Evolutionary conservation across 306 rosid species (phyloP), one percentile per base, ranked within the genome.

Genomic region (Dryas drummondii): DNA sequence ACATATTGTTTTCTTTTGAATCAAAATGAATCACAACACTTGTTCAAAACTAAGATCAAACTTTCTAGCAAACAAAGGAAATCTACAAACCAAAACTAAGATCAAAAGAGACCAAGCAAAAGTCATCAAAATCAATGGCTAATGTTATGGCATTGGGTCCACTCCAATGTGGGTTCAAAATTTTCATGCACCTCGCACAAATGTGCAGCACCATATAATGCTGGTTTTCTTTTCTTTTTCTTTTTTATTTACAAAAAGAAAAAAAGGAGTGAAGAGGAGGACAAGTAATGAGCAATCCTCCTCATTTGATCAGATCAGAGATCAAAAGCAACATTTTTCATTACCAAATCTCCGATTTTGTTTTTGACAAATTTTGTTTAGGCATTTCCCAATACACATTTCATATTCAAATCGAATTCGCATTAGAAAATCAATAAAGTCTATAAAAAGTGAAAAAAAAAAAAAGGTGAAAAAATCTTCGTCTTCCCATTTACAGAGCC

Each of bases 401-500:
- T 55, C 58, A 7, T 37, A 42, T 74, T 41, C 22, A 70, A 70
- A 62, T 12, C 69, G 27, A 46, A 64, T 40, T 58, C 44, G 42
- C n/a, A 13, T 49, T 26, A 58, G 16, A 19, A 65, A 32, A 37
- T 66, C 69, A 53, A 77, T 11, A 32, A 7, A 46, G 9, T 32
- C 44, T 63, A 63, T 5, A 57, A 16, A 50, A 72, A 68, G 49
- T 48, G 9, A 49, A 64, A 47, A 67, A 62, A 70, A 7, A 67
- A 78, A 22, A 11, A 32, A 75, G 76, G 51, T 62, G 45, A 44
- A 61, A 78, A 87, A 79, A 71, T 68, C 79, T 79, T 80, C 87
- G 22, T 75, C 87, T 78, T 85, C 86, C 82, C 82, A 47, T 79
- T 88, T 81, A 64, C 87, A 67, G 87, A 60, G 70, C 74, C 73